These are phyloP conservation scores for Tulasnella sp. DNA, from an alignment of 768 basidiomycete genomes.

Conservation along the genomic window DNA sequence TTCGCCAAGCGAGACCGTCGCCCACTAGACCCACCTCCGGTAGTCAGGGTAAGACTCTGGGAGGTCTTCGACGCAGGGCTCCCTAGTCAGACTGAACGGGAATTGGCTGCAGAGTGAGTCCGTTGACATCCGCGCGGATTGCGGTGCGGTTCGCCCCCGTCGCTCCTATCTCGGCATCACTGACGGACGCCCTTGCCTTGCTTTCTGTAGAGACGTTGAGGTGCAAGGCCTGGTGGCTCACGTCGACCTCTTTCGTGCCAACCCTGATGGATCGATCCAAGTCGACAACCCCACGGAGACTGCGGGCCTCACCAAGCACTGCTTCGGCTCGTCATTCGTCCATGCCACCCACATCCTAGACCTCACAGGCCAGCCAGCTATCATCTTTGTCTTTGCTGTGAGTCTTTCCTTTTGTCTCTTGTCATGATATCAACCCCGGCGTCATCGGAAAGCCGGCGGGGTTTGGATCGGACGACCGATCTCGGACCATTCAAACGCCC, in stretches of 20 bases:
- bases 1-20: constrained; percentile 48
- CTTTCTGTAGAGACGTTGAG: constrained; percentile 46
- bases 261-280: not conserved
- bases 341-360: constrained; percentile 13
- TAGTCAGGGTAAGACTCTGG: constrained; percentile 47
- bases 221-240: constrained; percentile 65
- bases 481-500: not conserved
- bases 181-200: constrained; percentile 12
- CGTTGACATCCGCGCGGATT: not conserved
- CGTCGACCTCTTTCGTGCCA: constrained; percentile 64
- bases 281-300: not conserved
- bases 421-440: constrained; percentile 48
- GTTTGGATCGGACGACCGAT: constrained; percentile 25
- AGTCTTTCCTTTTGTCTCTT: constrained; percentile 50
- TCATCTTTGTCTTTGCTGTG: constrained; percentile 10
- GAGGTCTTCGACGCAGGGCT: constrained; percentile 40
- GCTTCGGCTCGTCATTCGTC: constrained; percentile 16
- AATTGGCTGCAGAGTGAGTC: constrained; percentile 27
- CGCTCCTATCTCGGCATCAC: constrained; percentile 13
- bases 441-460: constrained; percentile 51
- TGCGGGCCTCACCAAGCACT: constrained; percentile 11
- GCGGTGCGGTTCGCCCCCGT: not conserved
- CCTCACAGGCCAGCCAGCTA: constrained; percentile 16
- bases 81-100: constrained; percentile 36
- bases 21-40: constrained; percentile 60